Percentiles rank a stretch among this genome's conserved stretches.
Conservation (phyloP, 2,329 filamentous ascomycete species). For the Paecilomyces fulvus region DNA sequence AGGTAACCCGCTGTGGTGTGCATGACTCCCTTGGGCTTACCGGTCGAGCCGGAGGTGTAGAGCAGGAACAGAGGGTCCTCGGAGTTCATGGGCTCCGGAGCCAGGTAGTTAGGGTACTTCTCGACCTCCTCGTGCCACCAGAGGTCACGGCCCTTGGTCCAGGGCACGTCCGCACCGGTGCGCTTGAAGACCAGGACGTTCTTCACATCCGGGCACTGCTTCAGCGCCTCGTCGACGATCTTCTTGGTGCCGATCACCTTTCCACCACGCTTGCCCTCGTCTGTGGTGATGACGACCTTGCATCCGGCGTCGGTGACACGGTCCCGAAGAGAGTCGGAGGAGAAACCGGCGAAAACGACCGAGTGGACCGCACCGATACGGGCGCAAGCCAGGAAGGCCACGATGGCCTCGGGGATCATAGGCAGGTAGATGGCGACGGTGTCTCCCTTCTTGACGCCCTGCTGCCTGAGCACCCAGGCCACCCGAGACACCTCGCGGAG, state of each 20-base stretch:
- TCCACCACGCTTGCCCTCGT: constrained; percentile 95
- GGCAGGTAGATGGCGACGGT: constrained; percentile 95
- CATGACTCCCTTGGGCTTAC: constrained; percentile 98
- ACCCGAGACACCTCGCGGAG: constrained; percentile 83
- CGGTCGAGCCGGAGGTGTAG: constrained; percentile 95
- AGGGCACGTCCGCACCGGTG: constrained; percentile 85
- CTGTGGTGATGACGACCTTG: constrained; percentile 91
- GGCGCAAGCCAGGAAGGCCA: constrained; percentile 82
- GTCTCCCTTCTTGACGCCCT: constrained; percentile 95
- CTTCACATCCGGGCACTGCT: constrained; percentile 83
- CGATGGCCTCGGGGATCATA: constrained; percentile 94
- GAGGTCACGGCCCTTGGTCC: constrained; percentile 77
- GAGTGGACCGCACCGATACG: constrained; percentile 96
- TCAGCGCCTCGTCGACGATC: constrained; percentile 95
- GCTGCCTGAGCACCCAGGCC: constrained; percentile 81
- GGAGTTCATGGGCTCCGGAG: constrained; percentile 80
- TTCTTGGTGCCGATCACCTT: constrained; percentile 98
- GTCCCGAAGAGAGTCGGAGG: constrained; percentile 88
- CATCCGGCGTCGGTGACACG: constrained; percentile 84
- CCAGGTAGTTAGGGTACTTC: constrained; percentile 89
- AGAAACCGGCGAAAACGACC: constrained; percentile 96
- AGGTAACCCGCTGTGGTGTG: constrained; percentile 94
- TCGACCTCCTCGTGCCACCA: constrained; percentile 99
- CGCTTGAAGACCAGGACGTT: constrained; percentile 90
- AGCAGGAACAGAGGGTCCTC: constrained; percentile 96